Conservation (phyloP, 768 basidiomycete species). For the Xerocomus brunneocitrinus region DNA sequence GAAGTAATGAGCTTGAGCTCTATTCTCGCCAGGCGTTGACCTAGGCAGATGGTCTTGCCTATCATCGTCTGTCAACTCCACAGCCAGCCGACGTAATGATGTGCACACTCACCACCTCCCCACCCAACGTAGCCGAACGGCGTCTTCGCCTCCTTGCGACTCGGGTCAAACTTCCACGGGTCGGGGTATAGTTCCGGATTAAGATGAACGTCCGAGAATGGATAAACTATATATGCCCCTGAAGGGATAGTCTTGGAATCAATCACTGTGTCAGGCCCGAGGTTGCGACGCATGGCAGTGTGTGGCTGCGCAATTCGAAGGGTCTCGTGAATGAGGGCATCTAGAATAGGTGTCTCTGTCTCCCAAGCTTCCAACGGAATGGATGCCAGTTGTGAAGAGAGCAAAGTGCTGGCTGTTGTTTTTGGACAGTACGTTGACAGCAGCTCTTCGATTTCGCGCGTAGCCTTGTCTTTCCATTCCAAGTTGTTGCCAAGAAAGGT, state of each 20-base stretch:
- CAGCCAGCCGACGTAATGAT: slow-evolving; percentile 16
- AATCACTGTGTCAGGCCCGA: slow-evolving; percentile 67
- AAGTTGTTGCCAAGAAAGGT: slow-evolving; percentile 66
- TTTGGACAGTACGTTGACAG: slow-evolving; percentile 39
- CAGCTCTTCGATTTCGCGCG: slow-evolving; percentile 54
- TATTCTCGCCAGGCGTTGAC: slow-evolving; percentile 68
- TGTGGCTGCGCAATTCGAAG: slow-evolving; percentile 77
- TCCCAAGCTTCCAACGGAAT: slow-evolving; percentile 73
- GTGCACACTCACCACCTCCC: slow-evolving; percentile 63
- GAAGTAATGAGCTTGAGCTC: slow-evolving; percentile 69
- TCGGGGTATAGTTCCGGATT: slow-evolving; percentile 67
- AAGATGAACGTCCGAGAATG: slow-evolving; percentile 76
- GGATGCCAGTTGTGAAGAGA: slow-evolving; percentile 47
- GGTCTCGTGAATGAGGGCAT: slow-evolving; percentile 71
- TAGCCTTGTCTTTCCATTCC: slow-evolving; percentile 62
- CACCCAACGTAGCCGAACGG: slow-evolving; percentile 68
- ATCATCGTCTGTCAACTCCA: slow-evolving; percentile 6
- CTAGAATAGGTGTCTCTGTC: slow-evolving; percentile 60
- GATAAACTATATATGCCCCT: slow-evolving; percentile 73
- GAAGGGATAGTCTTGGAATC: slow-evolving; percentile 66
- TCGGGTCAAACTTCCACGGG: slow-evolving; percentile 75
- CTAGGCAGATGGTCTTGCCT: slow-evolving; percentile 71
- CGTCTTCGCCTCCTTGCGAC: slow-evolving; percentile 42
- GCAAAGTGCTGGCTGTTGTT: slow-evolving; percentile 21
- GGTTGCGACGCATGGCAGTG: slow-evolving; percentile 74